Conservation (phyloP, 768 basidiomycete genomes). For the Amanita molliuscula region DNA sequence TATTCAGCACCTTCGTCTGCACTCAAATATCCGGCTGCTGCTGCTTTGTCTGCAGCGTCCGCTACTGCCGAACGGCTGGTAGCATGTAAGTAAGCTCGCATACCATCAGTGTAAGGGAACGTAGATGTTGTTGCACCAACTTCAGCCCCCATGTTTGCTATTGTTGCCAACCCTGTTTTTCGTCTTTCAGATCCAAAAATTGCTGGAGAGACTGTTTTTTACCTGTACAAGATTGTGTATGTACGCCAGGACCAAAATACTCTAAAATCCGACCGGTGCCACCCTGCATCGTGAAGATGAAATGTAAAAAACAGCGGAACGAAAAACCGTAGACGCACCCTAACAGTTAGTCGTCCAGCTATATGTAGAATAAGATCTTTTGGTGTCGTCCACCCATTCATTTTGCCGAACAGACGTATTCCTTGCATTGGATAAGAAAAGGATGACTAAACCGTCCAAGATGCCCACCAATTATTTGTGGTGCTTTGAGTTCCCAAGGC, state of each 20-base stretch:
- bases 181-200: not conserved
- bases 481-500: conserved; percentile 96
- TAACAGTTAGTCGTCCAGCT: conserved; percentile 88
- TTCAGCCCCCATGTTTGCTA: conserved; percentile 99
- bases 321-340: conserved; percentile 38
- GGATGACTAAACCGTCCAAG: not conserved
- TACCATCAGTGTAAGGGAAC: conserved; percentile 89
- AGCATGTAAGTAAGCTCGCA: conserved; percentile 83
- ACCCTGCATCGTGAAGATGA: conserved; percentile 41
- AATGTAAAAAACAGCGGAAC: not conserved
- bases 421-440: conserved; percentile 31
- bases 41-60: conserved; percentile 76
- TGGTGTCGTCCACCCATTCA: conserved; percentile 88
- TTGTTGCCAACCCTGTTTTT: conserved; percentile 71
- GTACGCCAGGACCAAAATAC: conserved; percentile 93
- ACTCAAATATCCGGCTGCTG: conserved; percentile 61
- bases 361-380: conserved; percentile 95
- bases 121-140: conserved; percentile 99
- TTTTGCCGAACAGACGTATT: conserved; percentile 77
- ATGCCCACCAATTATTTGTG: conserved; percentile 59
- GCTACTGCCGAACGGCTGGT: conserved; percentile 86
- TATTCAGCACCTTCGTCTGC: conserved; percentile 89
- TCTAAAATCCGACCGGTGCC: conserved; percentile 95
- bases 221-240: conserved; percentile 88
- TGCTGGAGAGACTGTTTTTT: conserved; percentile 4